Percentiles rank a stretch among this genome's conserved stretches.
phyloP scores from a whole-genome alignment of 2,329 filamentous ascomycete species.

The Colletotrichum shisoi region DNA sequence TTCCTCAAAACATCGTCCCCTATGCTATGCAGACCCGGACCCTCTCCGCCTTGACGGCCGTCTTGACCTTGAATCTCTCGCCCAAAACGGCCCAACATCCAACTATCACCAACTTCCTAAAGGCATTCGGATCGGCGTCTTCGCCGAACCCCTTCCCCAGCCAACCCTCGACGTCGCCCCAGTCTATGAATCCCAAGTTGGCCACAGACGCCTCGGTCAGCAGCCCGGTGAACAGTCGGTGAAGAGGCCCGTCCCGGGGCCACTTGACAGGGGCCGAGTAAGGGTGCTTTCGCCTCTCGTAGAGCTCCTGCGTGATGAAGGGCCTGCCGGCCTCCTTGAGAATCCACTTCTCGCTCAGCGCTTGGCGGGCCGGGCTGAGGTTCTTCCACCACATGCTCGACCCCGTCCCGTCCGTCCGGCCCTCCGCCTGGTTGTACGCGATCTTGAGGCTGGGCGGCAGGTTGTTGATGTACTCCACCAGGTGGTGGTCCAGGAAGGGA shows the following conservation, averaged over 20 bases:
- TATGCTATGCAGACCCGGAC: background rate
- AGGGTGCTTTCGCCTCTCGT: constrained; percentile 57
- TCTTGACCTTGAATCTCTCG: constrained; percentile 25
- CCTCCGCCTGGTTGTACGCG: constrained; percentile 11
- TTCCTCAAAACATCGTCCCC: background rate
- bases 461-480: constrained; percentile 44
- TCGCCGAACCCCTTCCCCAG: constrained; percentile 50
- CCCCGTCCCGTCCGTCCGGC: constrained; percentile 19
- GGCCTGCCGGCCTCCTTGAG: constrained; percentile 53
- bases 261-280: constrained; percentile 58
- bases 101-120: constrained; percentile 19
- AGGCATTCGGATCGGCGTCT: constrained; percentile 43
- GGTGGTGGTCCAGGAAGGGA: constrained; percentile 49
- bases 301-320: constrained; percentile 59
- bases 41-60: background rate
- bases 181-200: constrained; percentile 53
- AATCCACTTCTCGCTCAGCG: constrained; percentile 59
- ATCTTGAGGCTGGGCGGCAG: constrained; percentile 33
- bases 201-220: constrained; percentile 50
- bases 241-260: constrained; percentile 53
- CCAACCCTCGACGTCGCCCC: constrained; percentile 47
- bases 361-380: constrained; percentile 33
- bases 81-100: constrained; percentile 35
- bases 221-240: constrained; percentile 46
- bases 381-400: constrained; percentile 37